Base-by-base conservation (phyloP, 2,329 filamentous ascomycete genomes). In the Alternaria conjuncta region DNA sequence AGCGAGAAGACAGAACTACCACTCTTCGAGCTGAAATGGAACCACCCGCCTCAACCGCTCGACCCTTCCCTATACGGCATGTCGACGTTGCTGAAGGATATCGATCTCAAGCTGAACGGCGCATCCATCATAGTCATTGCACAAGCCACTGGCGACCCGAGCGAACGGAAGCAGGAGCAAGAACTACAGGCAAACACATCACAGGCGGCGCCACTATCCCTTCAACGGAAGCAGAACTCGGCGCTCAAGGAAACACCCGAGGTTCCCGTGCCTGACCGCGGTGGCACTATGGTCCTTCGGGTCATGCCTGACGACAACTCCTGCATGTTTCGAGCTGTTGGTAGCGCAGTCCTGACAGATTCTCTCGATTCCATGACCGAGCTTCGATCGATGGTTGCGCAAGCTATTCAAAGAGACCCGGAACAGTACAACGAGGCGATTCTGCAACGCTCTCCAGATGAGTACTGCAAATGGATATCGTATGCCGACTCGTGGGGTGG, bases 241-340 rank as follows among this genome's bases (percentile, higher is more conserved):
- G 69, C 81, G 23, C 82, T 86, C 44, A 83, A 84, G 49, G 88
- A 91, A 66, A 87, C 88, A 2, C 89, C 89, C 0, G 88, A 90
- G 71, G 79, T 91, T 1, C 81, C 85, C 0, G 83, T 90, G 0
- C 84, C 87, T 7, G 82, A 85, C 26, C 85, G 87, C 53, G 82
- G 82, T 30, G 87, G 87, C 50, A 86, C 84, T 2, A 79, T 87
- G 18, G 91, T 96, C 9, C 86, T 97, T 18, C 90, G 95, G 13
- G 92, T 98, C 55, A 97, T 98, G 95, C 93, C 94, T 5, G 95
- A 97, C 75, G 95, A 98, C 80, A 97, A 97, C 80, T 93, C 90
- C 62, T 98, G 95, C 81, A 89, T 98, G 74, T 98, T 97, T 80
- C 92, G 94, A 26, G 94, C 95, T 0, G 89, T 98, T 50, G 92